Evolutionary conservation across 257 asterid species (phyloP), one percentile per base, ranked within the genome.

Genomic region (Orobanche coerulescens): DNA sequence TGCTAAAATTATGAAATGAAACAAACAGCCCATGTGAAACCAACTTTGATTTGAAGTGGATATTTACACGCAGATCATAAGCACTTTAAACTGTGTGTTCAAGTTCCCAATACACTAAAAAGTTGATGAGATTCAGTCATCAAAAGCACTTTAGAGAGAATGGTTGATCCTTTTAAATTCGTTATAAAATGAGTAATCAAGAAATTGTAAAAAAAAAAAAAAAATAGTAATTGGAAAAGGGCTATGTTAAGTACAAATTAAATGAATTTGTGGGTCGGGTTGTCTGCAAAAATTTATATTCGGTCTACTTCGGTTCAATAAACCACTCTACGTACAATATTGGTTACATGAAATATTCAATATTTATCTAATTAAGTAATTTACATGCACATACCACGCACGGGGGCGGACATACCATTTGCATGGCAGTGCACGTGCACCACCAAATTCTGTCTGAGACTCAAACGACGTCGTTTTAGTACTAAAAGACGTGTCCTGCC

Each of bases 11-110:
- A 54, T 67, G 50, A 48, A 26, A 49, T 49, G 58, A 71, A 74
- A 80, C 81, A 71, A 74, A 80, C 81, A 75, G 30, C 39, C 81
- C 89, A 80, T 68, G 90, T 82, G 94, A 75, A 13, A 75, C 78
- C 84, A 76, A 76, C 80, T 74, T 16, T 49, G 59, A 16, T 16
- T 25, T 37, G 22, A 28, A 44, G 16, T 13, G 47, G 4, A 43
- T 25, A 13, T 11, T 65, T 64, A 61, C 81, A 72, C 78, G 74
- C 76, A 76, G 75, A 65, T 81, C 61, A 72, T 62, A 42, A 58
- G 59, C 68, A 44, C 63, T 78, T 81, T 76, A 39, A 71, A 11
- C 11, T 12, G 16, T 43, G 22, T 24, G 43, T 66, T 65, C 74
- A 71, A 79, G 67, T 79, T 67, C 72, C 83, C 47, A 74, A 43